These are phyloP conservation scores for Narthecium ossifragum DNA, from an alignment of 106 monocot species.

Conservation along the genomic window DNA sequence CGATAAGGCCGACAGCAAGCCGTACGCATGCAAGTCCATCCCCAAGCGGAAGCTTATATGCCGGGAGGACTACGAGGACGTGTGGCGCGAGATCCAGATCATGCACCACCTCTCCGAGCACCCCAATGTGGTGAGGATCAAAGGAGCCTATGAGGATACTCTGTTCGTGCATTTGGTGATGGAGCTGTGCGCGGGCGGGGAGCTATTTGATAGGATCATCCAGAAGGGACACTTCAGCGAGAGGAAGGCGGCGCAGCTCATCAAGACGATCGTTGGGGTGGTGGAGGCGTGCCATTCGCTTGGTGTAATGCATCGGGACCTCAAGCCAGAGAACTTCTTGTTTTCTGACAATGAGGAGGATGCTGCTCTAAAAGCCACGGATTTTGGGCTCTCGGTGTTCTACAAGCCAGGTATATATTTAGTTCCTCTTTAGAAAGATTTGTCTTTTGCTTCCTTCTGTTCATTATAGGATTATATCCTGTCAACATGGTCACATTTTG, in stretches of 20 bases:
- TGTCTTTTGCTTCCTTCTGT: not conserved
- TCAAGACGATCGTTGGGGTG: constrained; percentile 69
- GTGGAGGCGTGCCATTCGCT: constrained; percentile 85
- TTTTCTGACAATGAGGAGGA: constrained; percentile 60
- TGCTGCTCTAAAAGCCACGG: constrained; percentile 66
- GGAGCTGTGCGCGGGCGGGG: constrained; percentile 57
- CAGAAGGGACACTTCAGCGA: constrained; percentile 78
- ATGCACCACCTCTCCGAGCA: constrained; percentile 73
- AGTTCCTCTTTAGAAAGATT: too few species aligned
- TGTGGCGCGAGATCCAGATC: constrained; percentile 62
- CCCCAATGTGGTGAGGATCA: constrained; percentile 73
- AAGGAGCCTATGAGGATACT: constrained; percentile 63
- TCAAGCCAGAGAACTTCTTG: constrained; percentile 89
- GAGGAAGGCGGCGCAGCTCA: constrained; percentile 66
- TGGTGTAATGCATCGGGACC: constrained; percentile 87
- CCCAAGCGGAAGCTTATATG: constrained; percentile 71
- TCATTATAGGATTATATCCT: too few species aligned
- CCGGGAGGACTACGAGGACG: constrained; percentile 60
- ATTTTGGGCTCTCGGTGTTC: constrained; percentile 85
- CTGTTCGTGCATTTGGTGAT: constrained; percentile 60
- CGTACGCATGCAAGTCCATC: constrained; percentile 88
- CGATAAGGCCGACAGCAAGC: constrained; percentile 39
- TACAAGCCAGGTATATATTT: constrained; percentile 87
- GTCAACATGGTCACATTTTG: too few species aligned
- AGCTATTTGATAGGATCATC: constrained; percentile 59